Evolutionary conservation across 164 flowering plant species (phyloP), one percentile per base, ranked within the genome.

Genomic region (Berberis thunbergii): DNA sequence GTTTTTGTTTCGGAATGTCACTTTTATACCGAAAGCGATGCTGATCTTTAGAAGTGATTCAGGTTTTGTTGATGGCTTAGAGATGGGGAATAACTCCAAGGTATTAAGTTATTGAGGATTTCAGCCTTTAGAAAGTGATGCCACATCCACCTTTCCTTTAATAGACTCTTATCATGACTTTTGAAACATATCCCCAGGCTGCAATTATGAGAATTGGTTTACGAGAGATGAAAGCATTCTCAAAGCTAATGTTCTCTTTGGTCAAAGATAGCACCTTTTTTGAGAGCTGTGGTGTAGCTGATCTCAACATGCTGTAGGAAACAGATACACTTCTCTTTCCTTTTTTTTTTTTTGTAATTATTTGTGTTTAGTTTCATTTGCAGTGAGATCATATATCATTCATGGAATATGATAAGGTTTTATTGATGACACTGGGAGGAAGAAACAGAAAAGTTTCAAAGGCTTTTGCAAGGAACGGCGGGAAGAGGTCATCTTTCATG

Each of bases 201-300:
- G 98, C 97, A 11, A 87, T 90, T 49, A 94, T 94, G 98, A 82
- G 98, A 79, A 88, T 94, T 57, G 98, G 98, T 40, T 75, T 94
- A 65, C 81, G 79, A 69, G 98, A 94, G 73, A 94, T 94, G 98
- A 88, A 76, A 77, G 85, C 83, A 66, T 81, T 94, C 63, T 94
- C 98, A 63, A 94, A 94, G 79, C 75, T 89, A 55, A 63, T 94
- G 78, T 94, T 86, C 79, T 72, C 95, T 57, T 79, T 96, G 41
- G 97, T 94, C 52, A 79, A 75, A 63, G 96, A 94, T 62, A 85
- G 69, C 70, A 94, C 98, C 58, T 94, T 90, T 82, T 87, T 94
- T 65, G 98, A 94, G 77, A 94, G 98, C 81, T 91, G 98, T 71
- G 98, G 98, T 5, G 91, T 94, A 41, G 98, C 98, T 58, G 98